These are phyloP conservation scores for Avena atlantica DNA, from an alignment of 176 grass and related monocot genomes.

Conservation along the genomic window DNA sequence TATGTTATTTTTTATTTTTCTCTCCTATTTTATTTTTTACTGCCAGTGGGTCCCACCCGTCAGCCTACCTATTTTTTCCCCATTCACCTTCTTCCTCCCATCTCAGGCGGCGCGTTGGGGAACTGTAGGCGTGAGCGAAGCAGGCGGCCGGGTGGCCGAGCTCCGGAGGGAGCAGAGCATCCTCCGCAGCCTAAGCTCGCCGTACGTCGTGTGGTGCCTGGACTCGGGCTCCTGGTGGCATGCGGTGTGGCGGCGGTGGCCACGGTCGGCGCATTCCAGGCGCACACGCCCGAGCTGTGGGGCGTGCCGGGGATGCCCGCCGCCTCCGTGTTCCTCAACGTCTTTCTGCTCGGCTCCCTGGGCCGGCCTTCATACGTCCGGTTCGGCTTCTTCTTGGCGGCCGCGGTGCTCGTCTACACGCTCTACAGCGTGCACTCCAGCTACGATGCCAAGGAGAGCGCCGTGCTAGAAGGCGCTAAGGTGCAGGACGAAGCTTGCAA, in stretches of 20 bases:
- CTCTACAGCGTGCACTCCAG: conserved; percentile 88
- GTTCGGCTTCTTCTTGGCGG: conserved; percentile 69
- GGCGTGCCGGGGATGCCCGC: conserved; percentile 94
- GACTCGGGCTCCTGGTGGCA: conserved; percentile 47
- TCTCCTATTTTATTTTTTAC: no score
- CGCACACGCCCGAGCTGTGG: conserved; percentile 65
- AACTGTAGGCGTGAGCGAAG: no score
- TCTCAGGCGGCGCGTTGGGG: no score
- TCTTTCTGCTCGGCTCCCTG: conserved; percentile 85
- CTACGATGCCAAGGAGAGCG: conserved; percentile 82
- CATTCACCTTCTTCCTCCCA: no score
- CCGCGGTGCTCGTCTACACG: conserved; percentile 65
- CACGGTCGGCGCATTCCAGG: conserved; percentile 59
- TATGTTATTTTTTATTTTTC: no score
- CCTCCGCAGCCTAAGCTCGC: conserved; percentile 17
- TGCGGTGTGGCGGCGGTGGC: conserved; percentile 54
- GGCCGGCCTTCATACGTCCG: conserved; percentile 71
- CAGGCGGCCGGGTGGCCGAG: not conserved
- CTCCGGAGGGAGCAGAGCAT: conserved; percentile 46
- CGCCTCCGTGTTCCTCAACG: conserved; percentile 82
- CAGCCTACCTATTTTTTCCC: no score
- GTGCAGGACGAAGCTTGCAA: conserved; percentile 53
- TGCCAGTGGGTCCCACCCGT: no score
- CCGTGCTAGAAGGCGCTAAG: conserved; percentile 46
- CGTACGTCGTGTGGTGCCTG: conserved; percentile 42